Conservation (phyloP, 768 basidiomycete species). For the Leccinum boreale region DNA sequence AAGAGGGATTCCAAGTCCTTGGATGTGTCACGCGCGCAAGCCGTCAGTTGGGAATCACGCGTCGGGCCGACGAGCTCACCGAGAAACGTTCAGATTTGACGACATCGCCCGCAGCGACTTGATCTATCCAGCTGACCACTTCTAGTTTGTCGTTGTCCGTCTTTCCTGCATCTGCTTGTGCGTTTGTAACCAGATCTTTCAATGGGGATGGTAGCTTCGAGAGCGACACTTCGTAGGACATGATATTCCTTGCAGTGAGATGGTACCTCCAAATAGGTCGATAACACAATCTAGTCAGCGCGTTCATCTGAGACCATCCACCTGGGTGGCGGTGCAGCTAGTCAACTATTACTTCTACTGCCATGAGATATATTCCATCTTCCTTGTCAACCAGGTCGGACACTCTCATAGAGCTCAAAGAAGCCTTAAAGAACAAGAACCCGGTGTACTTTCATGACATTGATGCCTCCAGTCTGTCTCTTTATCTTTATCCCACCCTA, state of each 20-base stretch:
- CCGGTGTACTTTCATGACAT: too few species aligned
- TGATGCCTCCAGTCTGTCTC: too few species aligned
- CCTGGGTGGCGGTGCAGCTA: too few species aligned
- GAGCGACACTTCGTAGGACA: conserved; percentile 54
- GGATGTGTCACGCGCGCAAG: not conserved
- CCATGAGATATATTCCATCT: too few species aligned
- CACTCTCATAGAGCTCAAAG: too few species aligned
- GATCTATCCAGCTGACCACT: conserved; percentile 69
- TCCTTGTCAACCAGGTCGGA: not conserved
- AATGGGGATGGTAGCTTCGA: conserved; percentile 45
- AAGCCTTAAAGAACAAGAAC: too few species aligned
- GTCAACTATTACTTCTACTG: too few species aligned
- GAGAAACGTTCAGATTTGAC: conserved; percentile 45
- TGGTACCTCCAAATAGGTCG: conserved; percentile 15
- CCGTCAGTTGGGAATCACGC: not conserved
- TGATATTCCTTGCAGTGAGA: conserved; percentile 26
- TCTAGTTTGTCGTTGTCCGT: conserved; percentile 61
- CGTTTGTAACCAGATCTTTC: conserved; percentile 52
- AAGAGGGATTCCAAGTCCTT: conserved; percentile 75
- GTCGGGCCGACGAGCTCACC: conserved; percentile 34
- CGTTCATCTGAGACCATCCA: conserved; percentile 8
- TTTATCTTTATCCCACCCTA: too few species aligned
- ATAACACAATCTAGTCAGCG: conserved; percentile 20
- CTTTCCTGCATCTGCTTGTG: conserved; percentile 43
- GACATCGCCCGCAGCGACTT: conserved; percentile 48